Conservation (phyloP, 306 rosid genomes). For the Fragaria vesca region DNA sequence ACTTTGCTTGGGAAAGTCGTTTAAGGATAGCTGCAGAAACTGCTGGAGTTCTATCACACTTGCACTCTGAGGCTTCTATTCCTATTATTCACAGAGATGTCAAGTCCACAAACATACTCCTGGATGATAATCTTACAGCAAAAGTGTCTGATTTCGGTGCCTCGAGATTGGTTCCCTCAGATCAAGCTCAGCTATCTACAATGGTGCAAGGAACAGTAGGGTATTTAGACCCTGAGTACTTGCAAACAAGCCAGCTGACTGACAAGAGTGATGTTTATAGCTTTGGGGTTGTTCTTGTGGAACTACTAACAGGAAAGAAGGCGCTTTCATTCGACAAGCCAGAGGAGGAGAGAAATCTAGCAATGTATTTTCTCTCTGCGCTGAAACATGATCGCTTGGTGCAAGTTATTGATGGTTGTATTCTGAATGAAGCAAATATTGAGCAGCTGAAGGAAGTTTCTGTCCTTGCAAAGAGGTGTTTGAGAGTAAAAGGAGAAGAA, state of each 20-base stretch:
- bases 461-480: conserved; percentile 8
- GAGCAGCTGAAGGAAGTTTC: conserved; percentile 24
- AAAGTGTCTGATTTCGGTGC: conserved; percentile 38
- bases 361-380: conserved; percentile 24
- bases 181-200: conserved; percentile 25
- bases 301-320: conserved; percentile 31
- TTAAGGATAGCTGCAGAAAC: conserved; percentile 34
- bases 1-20: conserved; percentile 5
- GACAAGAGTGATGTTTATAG: conserved; percentile 31
- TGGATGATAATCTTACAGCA: conserved; percentile 21
- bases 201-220: conserved; percentile 32
- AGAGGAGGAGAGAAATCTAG: background rate
- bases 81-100: conserved; percentile 39
- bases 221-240: background rate
- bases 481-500: conserved; percentile 20
- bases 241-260: background rate
- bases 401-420: conserved; percentile 12
- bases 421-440: conserved; percentile 3
- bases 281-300: conserved; percentile 39
- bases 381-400: conserved; percentile 17
- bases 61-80: conserved; percentile 27
- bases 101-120: conserved; percentile 33
- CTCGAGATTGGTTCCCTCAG: conserved; percentile 31
- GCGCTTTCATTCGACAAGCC: conserved; percentile 3
- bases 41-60: conserved; percentile 26